Evolutionary conservation across 352 stramenopile genomes (phyloP), one percentile per base, ranked within the genome.

Genomic region (Phytophthora vignae): DNA sequence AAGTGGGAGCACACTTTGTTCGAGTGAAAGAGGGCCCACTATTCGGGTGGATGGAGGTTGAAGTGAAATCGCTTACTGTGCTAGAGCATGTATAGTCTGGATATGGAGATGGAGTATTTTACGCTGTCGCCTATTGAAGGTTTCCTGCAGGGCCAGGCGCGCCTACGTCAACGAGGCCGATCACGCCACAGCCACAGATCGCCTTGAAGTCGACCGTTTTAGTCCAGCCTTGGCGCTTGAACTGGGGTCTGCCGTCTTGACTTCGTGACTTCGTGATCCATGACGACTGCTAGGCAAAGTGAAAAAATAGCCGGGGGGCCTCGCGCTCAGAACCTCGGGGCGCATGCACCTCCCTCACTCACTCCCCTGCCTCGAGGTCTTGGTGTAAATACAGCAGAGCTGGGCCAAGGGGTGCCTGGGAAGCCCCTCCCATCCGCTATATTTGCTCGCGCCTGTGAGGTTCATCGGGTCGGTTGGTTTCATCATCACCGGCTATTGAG

Each of bases 391-490:
- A 31, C 48, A 55, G 19, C 48, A 54, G 4, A 5, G 6, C 21
- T 15, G 11, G 48, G 11, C n/a, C 38, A 50, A 14, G 44, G 7
- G 48, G 19, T 25, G 48, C 48, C 12, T 55, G 48, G 48, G 48
- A 55, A 55, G 48, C 10, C 21, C 10, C 19, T 8, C 48, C 22
- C 48, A 55, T 55, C 48, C 48, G 44, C 48, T 55, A 55, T 74
- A 74, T 74, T 74, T 74, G 27, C 25, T 50, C 22, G 40, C 25
- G 14, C 7, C 33, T 4, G 38, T 21, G 8, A 54, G 11, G 11
- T 50, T 29, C 48, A 46, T 46, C 31, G 31, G 31, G 9, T 27
- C 14, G 48, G 67, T 70, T 74, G 36, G 67, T 74, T 74, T 74
- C 67, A 65, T 74, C 67, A 65, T 29, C 27, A 29, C 65, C 49